These are phyloP conservation scores for Colletotrichum liaoningense DNA, from an alignment of 2,329 filamentous ascomycete species.

Conservation along the genomic window DNA sequence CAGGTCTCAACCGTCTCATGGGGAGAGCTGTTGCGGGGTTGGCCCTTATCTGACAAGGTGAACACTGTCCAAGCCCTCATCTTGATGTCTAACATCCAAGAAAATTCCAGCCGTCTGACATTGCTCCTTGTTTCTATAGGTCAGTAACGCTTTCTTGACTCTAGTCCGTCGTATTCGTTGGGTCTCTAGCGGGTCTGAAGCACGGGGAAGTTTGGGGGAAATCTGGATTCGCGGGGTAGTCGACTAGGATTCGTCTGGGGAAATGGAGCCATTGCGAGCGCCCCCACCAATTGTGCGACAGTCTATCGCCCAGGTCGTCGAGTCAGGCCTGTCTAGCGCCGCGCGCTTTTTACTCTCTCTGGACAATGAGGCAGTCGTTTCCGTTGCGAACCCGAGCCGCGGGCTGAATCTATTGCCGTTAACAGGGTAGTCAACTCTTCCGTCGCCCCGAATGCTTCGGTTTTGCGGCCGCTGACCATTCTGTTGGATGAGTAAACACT, in stretches of 20 bases:
- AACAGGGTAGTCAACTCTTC: neutral
- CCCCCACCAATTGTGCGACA: neutral
- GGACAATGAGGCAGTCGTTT: neutral
- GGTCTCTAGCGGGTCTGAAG: neutral
- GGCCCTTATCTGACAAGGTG: neutral
- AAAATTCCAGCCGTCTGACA: neutral
- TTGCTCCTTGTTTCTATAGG: neutral
- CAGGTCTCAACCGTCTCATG: neutral
- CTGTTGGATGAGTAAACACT: neutral
- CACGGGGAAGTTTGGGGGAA: slow-evolving; percentile 1
- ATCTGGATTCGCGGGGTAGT: slow-evolving; percentile 8
- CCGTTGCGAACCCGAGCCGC: neutral
- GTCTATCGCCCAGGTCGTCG: neutral
- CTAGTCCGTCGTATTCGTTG: neutral
- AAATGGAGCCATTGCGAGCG: neutral
- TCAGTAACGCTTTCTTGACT: neutral
- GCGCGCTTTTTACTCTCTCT: neutral
- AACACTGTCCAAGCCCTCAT: neutral
- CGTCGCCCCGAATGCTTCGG: neutral
- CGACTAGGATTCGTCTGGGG: slow-evolving; percentile 8
- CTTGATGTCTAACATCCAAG: neutral
- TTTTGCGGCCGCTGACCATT: neutral
- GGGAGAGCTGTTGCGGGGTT: neutral
- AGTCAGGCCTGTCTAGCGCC: neutral
- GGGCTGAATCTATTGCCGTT: neutral